Evolutionary conservation across 139 green algal species (phyloP), one percentile per base, ranked within the genome.

Genomic region (Penium margaritaceum): DNA sequence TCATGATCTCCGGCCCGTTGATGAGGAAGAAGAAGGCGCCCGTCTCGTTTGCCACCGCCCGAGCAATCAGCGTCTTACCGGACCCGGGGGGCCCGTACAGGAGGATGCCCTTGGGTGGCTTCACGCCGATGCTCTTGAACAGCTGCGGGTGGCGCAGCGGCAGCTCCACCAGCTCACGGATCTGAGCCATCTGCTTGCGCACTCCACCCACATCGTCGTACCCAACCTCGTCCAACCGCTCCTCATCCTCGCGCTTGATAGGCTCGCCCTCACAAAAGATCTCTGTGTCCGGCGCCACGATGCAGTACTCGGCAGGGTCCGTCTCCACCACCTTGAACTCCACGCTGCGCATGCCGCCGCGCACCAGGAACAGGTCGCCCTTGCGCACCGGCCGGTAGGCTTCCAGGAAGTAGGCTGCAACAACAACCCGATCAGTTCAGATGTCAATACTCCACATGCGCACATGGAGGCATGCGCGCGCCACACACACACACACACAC

Each of bases 71-170:
- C 6, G 94, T 98, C 86, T 98, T 98, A 33, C 91, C 91, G 47
- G 84, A 90, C 30, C 90, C 90, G 7, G 90, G 91, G 0, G 91
- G 91, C 19, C 94, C 94, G 75, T 96, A 99, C 38, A 99, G 86
- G 69, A 99, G 85, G 76, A 98, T 98, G 29, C 95, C 95, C 84
- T 98, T 98, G 36, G 95, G 95, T 6, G 95, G 95, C 89, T 99
- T 99, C 24, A 99, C 95, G 35, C 95, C 95, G 47, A 99, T 99
- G 39, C 94, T 98, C 85, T 98, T 98, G 86, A 99, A 99, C 41
- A 99, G 91, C 84, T 90, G 79, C 29, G 95, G 95, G 85, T 99
- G 95, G 71, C 95, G 89, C 82, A 99, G 84, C 5, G 95, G 95
- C 77, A 99, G 86, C 89, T 99, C 95, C 30, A 99, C 95, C 38